phyloP scores from a whole-genome alignment of 768 basidiomycete species.

The Tremella mesenterica region DNA sequence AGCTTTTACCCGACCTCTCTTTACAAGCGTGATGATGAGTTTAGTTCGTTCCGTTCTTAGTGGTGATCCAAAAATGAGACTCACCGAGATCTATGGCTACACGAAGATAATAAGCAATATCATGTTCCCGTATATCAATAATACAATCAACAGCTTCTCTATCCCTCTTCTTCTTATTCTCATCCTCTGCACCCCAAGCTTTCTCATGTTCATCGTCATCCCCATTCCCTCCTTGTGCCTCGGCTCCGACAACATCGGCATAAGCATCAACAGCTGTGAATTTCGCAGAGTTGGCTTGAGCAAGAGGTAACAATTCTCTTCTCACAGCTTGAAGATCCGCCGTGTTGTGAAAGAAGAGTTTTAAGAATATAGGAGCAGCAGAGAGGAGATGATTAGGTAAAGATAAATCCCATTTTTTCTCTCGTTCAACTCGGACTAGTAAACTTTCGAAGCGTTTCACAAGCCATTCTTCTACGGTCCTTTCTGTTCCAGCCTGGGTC shows the following conservation, averaged over 20 bases:
- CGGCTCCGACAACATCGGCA: conserved; percentile 77
- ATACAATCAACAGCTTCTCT: conserved; percentile 76
- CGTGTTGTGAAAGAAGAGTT: conserved; percentile 85
- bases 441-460: conserved; percentile 85
- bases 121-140: conserved; percentile 89
- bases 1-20: not conserved
- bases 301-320: conserved; percentile 80
- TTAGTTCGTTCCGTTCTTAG: too few relatives aligned
- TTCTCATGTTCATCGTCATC: conserved; percentile 49
- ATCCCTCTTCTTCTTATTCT: conserved; percentile 49
- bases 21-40: conserved; percentile 1
- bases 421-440: conserved; percentile 65
- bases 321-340: conserved; percentile 79
- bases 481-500: conserved; percentile 68
- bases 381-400: conserved; percentile 95
- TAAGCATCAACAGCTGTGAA: conserved; percentile 94
- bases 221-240: conserved; percentile 48
- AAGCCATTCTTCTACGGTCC: conserved; percentile 88
- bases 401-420: conserved; percentile 86
- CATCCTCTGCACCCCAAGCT: conserved; percentile 46
- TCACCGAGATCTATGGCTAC: conserved; percentile 91
- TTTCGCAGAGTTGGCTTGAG: conserved; percentile 80
- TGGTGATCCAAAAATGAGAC: conserved; percentile 11
- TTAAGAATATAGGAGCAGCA: conserved; percentile 79
- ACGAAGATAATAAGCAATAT: conserved; percentile 93